Percentiles rank a stretch among this genome's conserved stretches.
These are phyloP conservation scores for Cymbopogon citratus DNA, from an alignment of 176 grass and related monocot species.

Conservation along the genomic window DNA sequence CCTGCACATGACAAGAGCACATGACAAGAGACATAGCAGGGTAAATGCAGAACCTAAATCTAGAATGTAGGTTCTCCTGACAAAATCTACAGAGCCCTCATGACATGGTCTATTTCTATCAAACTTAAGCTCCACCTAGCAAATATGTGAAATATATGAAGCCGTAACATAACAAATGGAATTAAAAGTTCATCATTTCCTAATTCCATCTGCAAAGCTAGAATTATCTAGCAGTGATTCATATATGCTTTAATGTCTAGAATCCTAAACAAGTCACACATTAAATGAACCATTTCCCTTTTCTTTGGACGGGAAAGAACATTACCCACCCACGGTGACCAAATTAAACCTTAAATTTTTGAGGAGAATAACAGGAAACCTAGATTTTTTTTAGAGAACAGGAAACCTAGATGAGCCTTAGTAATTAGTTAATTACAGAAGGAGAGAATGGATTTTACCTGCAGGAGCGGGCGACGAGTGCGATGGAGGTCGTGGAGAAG, in stretches of 20 bases:
- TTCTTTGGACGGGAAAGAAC: background rate
- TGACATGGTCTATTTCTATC: background rate
- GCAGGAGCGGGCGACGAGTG: conserved; percentile 60
- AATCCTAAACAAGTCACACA: background rate
- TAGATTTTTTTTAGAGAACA: too few species aligned
- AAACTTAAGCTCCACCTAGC: background rate
- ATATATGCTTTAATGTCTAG: background rate
- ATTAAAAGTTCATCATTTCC: background rate
- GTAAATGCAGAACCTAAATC: background rate
- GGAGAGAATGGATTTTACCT: conserved; percentile 35
- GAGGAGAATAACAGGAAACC: background rate
- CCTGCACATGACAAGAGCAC: conserved; percentile 32
- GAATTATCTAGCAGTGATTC: background rate
- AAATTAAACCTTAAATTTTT: background rate
- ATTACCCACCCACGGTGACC: background rate
- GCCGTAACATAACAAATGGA: background rate
- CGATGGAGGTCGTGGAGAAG: conserved; percentile 77
- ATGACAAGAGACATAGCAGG: conserved; percentile 2
- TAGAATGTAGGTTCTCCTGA: background rate
- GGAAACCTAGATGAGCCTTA: background rate
- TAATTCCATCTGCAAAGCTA: conserved; percentile 6
- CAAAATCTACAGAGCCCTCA: background rate
- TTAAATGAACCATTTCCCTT: background rate
- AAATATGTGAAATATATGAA: background rate
- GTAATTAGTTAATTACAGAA: background rate